These are phyloP conservation scores for Pneumocystis murina DNA, from an alignment of 1,139 yeast genomes.

Conservation along the genomic window DNA sequence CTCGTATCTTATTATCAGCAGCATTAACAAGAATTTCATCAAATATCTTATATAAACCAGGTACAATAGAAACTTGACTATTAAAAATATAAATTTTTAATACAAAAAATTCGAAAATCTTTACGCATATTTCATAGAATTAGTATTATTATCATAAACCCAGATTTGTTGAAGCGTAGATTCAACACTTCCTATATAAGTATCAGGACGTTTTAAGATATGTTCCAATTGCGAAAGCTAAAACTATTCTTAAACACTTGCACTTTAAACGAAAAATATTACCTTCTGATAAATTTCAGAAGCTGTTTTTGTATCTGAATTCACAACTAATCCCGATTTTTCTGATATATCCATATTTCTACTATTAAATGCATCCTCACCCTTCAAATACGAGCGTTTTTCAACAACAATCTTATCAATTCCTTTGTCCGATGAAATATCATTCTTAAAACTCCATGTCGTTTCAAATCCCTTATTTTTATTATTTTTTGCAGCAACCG, in stretches of 20 bases:
- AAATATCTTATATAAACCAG: slow-evolving; percentile 89
- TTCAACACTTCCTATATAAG: slow-evolving; percentile 92
- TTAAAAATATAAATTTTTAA: slow-evolving; percentile 20
- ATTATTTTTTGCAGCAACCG: neutral
- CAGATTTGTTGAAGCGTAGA: slow-evolving; percentile 67
- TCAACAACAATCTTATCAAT: neutral
- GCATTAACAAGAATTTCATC: slow-evolving; percentile 97
- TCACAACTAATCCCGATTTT: neutral
- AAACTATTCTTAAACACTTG: neutral
- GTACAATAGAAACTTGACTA: slow-evolving; percentile 65
- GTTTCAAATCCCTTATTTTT: neutral
- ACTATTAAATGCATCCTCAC: neutral
- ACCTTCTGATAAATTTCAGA: slow-evolving; percentile 65
- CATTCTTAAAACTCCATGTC: neutral
- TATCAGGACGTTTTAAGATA: slow-evolving; percentile 92
- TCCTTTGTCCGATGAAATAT: neutral
- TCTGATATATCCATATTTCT: neutral
- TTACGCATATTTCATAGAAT: slow-evolving; percentile 43
- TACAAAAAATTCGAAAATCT: neutral
- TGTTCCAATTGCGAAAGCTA: slow-evolving; percentile 80
- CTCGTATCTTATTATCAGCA: slow-evolving; percentile 95
- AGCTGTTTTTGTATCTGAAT: slow-evolving; percentile 27
- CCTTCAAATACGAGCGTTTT: neutral
- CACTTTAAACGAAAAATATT: neutral
- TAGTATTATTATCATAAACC: slow-evolving; percentile 58